Evolutionary conservation across 2,329 filamentous ascomycete species (phyloP).

Genomic region (Cordyceps cateniannulata): DNA sequence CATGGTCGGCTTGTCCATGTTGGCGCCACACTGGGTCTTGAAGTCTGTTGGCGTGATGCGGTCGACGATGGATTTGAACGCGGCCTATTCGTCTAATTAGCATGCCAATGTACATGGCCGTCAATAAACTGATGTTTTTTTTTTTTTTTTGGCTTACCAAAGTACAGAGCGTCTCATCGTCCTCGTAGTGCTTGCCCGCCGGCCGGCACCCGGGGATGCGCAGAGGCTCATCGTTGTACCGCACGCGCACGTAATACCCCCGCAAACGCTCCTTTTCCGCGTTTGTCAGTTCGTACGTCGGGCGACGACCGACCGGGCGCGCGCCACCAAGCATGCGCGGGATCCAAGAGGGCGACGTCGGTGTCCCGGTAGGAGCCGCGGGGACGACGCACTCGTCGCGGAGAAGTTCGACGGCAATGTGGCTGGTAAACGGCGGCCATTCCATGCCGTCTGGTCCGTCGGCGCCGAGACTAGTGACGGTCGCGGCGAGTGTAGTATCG

Average conservation of each 20-base stretch:
- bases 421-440: conserved; percentile 93
- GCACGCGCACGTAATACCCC: conserved; percentile 79
- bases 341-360: conserved; percentile 16
- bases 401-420: conserved; percentile 88
- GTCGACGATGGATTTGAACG: conserved; percentile 90
- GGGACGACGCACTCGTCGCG: conserved; percentile 34
- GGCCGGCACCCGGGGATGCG: conserved; percentile 73
- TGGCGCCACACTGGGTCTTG: conserved; percentile 49
- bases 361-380: conserved; percentile 19
- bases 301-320: conserved; percentile 53
- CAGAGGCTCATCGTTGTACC: conserved; percentile 84
- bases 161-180: conserved; percentile 86
- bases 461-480: conserved; percentile 72
- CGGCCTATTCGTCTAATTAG: conserved; percentile 45
- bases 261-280: conserved; percentile 55
- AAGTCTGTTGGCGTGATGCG: conserved; percentile 80
- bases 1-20: conserved; percentile 37
- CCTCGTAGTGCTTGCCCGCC: conserved; percentile 74
- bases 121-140: neutral
- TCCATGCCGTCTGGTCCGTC: conserved; percentile 48
- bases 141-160: conserved; percentile 46
- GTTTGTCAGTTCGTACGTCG: conserved; percentile 46
- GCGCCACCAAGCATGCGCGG: conserved; percentile 22
- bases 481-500: conserved; percentile 82
- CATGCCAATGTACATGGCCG: neutral